Percentiles rank a stretch among this genome's conserved stretches.
phyloP scores from a whole-genome alignment of 1,139 yeast species.

The Zygosaccharomyces sapae region DNA sequence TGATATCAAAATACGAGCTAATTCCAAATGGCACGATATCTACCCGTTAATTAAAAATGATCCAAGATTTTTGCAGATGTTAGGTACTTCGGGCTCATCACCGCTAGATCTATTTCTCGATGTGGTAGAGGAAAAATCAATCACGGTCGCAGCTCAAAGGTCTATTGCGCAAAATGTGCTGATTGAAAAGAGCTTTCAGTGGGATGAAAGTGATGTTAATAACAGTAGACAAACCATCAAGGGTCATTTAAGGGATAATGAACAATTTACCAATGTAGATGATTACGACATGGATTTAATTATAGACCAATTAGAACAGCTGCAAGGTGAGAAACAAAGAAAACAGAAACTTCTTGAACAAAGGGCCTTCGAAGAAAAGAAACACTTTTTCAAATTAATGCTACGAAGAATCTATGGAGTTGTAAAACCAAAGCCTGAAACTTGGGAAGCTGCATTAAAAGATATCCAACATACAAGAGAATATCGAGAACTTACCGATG shows the following conservation, averaged over 20 bases:
- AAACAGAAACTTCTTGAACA: constrained; percentile 37
- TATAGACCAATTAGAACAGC: constrained; percentile 31
- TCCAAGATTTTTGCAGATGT: constrained; percentile 53
- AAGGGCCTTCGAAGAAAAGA: constrained; percentile 37
- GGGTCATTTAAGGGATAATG: constrained; percentile 19
- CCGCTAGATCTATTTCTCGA: constrained; percentile 81
- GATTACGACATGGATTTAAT: constrained; percentile 34
- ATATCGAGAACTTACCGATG: constrained; percentile 38
- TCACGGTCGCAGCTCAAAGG: constrained; percentile 52
- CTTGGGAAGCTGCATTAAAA: constrained; percentile 39
- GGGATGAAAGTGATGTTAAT: constrained; percentile 18
- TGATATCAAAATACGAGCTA: constrained; percentile 42
- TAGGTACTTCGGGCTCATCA: constrained; percentile 78
- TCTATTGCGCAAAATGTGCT: constrained; percentile 56
- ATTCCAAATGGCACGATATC: constrained; percentile 58
- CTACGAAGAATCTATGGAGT: constrained; percentile 38
- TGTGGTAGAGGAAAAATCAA: constrained; percentile 57
- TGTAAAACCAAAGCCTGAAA: constrained; percentile 29
- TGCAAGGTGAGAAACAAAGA: constrained; percentile 31
- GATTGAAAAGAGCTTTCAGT: constrained; percentile 35
- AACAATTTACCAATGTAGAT: constrained; percentile 27
- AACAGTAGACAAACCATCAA: constrained; percentile 15
- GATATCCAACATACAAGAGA: constrained; percentile 37
- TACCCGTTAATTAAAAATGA: constrained; percentile 52
- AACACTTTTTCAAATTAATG: constrained; percentile 39